Conservation (phyloP, 257 asterid genomes). For the Lycium ferocissimum region DNA sequence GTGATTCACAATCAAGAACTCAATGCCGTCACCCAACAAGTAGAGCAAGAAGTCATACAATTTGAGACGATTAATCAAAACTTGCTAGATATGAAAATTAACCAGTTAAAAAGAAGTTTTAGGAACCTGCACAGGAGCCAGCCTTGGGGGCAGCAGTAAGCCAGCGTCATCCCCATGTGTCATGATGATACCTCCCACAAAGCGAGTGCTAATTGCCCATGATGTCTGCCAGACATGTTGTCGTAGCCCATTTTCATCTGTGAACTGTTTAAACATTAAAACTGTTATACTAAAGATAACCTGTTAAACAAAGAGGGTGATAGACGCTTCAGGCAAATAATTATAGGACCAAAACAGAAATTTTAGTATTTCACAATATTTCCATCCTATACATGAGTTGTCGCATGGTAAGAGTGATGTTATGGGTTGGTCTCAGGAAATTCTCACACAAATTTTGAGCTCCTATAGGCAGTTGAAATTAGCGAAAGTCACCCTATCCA, state of each 20-base stretch:
- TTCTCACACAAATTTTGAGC: not conserved
- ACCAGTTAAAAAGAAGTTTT: slow-evolving; percentile 31
- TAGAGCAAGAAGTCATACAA: not conserved
- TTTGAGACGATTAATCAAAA: not conserved
- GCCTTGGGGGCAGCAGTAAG: slow-evolving; percentile 88
- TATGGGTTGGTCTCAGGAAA: not conserved
- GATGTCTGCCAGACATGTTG: slow-evolving; percentile 99
- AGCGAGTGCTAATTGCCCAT: slow-evolving; percentile 97
- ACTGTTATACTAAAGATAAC: not conserved
- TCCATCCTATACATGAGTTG: not conserved
- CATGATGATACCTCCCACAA: slow-evolving; percentile 97
- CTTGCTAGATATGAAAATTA: slow-evolving; percentile 26
- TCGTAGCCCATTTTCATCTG: slow-evolving; percentile 94
- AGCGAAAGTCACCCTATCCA: not conserved
- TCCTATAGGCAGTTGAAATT: not conserved
- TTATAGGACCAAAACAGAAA: slow-evolving; percentile 7
- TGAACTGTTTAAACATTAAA: slow-evolving; percentile 57
- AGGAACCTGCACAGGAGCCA: slow-evolving; percentile 90
- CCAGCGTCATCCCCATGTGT: slow-evolving; percentile 98
- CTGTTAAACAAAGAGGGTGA: no score
- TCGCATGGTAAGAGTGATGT: not conserved
- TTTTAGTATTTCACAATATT: not conserved
- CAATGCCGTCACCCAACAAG: not conserved
- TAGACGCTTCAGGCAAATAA: not conserved
- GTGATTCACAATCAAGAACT: not conserved